Evolutionary conservation across 176 grass and related monocot species (phyloP).

Genomic region (Bromus sterilis): DNA sequence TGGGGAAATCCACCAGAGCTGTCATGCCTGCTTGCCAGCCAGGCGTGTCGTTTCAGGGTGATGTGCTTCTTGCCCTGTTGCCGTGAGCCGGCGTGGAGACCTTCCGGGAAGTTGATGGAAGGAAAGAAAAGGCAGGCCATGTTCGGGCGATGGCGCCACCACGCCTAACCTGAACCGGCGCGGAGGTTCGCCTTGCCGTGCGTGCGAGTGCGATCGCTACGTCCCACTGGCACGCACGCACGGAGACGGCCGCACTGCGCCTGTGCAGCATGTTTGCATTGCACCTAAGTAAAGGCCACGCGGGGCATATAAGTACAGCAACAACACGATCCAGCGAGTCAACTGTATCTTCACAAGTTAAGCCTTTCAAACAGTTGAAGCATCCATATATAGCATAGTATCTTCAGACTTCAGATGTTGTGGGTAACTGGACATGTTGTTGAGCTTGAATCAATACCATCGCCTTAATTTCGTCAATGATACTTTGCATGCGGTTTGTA

Average conservation of each 20-base stretch:
- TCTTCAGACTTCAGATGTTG: background rate
- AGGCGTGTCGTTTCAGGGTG: background rate
- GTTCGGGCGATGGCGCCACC: background rate
- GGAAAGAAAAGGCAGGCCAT: background rate
- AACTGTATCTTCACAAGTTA: too few relatives aligned
- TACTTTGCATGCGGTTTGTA: too few relatives aligned
- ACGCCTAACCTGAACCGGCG: background rate
- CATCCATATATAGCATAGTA: background rate
- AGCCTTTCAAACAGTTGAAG: background rate
- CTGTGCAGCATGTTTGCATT: too few relatives aligned
- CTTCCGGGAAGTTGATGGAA: background rate
- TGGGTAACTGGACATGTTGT: background rate
- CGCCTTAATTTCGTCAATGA: background rate
- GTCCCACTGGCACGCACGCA: background rate
- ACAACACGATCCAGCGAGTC: too few relatives aligned
- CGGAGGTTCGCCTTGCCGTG: background rate
- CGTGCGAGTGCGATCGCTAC: constrained; percentile 5
- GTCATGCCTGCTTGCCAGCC: background rate
- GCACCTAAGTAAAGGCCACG: too few relatives aligned
- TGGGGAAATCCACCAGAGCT: background rate
- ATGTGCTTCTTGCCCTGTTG: too few relatives aligned
- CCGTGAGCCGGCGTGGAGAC: too few relatives aligned
- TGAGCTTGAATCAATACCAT: background rate
- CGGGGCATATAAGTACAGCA: too few relatives aligned
- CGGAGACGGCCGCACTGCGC: too few relatives aligned